Percentiles rank a stretch among this genome's conserved stretches.
Conservation (phyloP, 148 eudicot species). For the Pouteria glomerata region DNA sequence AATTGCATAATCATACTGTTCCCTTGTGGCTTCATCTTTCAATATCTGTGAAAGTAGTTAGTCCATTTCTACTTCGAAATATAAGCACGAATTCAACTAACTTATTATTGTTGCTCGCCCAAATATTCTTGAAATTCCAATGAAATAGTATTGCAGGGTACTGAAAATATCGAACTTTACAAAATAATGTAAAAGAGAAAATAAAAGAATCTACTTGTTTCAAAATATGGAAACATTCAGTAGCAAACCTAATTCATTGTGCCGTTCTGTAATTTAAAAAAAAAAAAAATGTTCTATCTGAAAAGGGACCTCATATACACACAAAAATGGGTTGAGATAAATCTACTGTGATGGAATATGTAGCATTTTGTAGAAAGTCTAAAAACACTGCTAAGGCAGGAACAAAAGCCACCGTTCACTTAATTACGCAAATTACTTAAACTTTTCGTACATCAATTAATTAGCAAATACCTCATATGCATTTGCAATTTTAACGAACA, state of each 20-base stretch:
- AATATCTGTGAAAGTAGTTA: slow-evolving; percentile 53
- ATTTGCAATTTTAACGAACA: slow-evolving; percentile 80
- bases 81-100: neutral
- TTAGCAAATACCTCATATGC: slow-evolving; percentile 75
- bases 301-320: neutral
- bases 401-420: no score
- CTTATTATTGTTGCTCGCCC: neutral
- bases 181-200: no score
- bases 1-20: slow-evolving; percentile 89
- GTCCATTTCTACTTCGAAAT: neutral
- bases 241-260: no score
- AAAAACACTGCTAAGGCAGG: no score
- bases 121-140: neutral
- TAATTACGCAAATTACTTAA: no score
- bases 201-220: neutral
- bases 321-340: neutral
- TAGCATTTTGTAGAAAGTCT: neutral
- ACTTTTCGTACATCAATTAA: no score
- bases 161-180: neutral
- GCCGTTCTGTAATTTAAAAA: no score
- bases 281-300: neutral
- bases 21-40: slow-evolving; percentile 82
- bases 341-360: neutral
- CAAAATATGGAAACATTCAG: neutral
- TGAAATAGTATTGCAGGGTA: neutral